phyloP scores from a whole-genome alignment of 148 eudicot genomes.

The Spergularia bocconei region DNA sequence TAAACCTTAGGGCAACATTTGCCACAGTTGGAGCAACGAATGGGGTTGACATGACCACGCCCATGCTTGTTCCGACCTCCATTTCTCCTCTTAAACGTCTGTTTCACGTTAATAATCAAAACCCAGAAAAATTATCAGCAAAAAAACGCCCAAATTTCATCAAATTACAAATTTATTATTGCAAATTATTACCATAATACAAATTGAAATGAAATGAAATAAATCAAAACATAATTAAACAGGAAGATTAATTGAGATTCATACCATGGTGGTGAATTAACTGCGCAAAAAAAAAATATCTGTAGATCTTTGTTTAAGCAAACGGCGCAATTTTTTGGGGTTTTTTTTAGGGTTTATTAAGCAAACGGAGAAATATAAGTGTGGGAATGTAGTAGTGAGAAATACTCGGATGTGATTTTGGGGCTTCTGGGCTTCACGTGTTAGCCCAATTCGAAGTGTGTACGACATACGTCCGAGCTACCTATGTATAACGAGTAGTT shows the following conservation, averaged over 20 bases:
- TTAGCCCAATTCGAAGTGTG: too few species aligned
- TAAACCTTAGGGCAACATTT: conserved; percentile 28
- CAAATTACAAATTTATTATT: neutral
- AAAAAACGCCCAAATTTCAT: neutral
- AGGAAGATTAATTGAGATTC: neutral
- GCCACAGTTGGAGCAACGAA: conserved; percentile 40
- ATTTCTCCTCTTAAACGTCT: conserved; percentile 45
- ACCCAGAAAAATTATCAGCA: neutral
- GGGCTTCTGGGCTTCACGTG: too few species aligned
- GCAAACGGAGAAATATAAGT: too few species aligned
- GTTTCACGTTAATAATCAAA: neutral
- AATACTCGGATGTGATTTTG: too few species aligned
- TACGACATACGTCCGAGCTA: too few species aligned
- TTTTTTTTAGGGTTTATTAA: neutral
- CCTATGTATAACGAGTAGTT: too few species aligned
- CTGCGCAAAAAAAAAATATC: too few species aligned
- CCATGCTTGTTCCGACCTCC: conserved; percentile 44
- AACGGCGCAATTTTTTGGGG: neutral
- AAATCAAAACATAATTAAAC: too few species aligned
- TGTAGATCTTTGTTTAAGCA: neutral
- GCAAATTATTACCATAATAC: neutral
- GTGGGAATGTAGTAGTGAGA: too few species aligned
- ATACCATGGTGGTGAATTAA: neutral
- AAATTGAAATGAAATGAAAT: neutral
- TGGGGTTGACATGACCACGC: conserved; percentile 36